Evolutionary conservation across 106 monocot species (phyloP), one percentile per base, ranked within the genome.

Genomic region (Platanthera zijinensis): DNA sequence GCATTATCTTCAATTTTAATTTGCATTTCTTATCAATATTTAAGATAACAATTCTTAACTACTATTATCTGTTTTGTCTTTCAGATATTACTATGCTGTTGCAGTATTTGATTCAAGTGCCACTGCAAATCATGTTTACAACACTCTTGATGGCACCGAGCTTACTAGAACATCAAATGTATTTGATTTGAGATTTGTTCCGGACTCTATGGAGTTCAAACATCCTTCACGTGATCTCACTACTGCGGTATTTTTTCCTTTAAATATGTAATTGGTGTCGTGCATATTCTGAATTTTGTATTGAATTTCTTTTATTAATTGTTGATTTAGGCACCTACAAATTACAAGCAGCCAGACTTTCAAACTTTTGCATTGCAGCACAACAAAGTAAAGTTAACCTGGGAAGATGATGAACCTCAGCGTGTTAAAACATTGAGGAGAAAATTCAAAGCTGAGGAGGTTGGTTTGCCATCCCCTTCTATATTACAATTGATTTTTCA

Each of bases 81-180:
- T 10, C 79, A 96, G 96, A 81, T 97, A 97, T 81, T 97, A 89
- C 74, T 86, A 84, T 86, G 96, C 90, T 61, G 96, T 97, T 70
- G 88, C 89, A 15, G 84, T 89, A 17, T 97, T 93, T 84, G 96
- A 97, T 82, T 97, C 93, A 74, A 88, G 80, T 79, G 79, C 84
- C 52, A 97, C 93, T 72, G 93, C 96, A 78, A 84, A 86, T 82
- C 85, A 94, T 76, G 52, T 97, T 69, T 97, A 97, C 80, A 88
- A 83, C 57, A 83, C 73, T 39, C 91, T 93, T 54, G 93, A 97
- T 79, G 91, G 89, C 54, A 88, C 86, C 54, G 93, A 97, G 74
- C 76, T 97, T 22, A 69, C 88, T 57, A 86, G 80, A 84, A 91
- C 93, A 51, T 86, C 93, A 73, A 97, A 97, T 84, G 87, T 97